Conservation (phyloP, 1,284 basidiomycete species). For the Tranzscheliella williamsii region DNA sequence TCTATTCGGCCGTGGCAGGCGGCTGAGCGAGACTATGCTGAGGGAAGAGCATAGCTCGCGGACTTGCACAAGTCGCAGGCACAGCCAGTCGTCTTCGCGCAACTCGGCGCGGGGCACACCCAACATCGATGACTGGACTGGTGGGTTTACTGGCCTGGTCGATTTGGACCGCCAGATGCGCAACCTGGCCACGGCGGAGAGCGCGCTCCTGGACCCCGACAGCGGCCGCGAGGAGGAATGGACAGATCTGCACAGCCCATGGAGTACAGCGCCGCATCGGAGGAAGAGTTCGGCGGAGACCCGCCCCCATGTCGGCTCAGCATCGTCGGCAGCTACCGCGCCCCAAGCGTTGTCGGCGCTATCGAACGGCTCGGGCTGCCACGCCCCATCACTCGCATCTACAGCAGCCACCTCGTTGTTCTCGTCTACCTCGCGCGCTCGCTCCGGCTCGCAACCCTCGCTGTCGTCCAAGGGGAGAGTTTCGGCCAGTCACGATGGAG, state of each 20-base stretch:
- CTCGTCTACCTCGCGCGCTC: slow-evolving; percentile 20
- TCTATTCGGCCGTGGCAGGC: too few species aligned
- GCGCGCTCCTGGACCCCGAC: too few species aligned
- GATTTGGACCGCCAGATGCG: slow-evolving; percentile 40
- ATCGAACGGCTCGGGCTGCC: too few species aligned
- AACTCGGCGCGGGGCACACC: slow-evolving; percentile 8
- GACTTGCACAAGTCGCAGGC: too few species aligned
- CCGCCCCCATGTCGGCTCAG: too few species aligned
- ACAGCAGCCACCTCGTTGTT: slow-evolving; percentile 12
- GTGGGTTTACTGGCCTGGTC: slow-evolving; percentile 39
- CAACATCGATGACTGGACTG: slow-evolving; percentile 38
- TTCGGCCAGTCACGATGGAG: slow-evolving; percentile 8
- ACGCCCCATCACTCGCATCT: slow-evolving; percentile 5
- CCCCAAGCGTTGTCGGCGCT: too few species aligned
- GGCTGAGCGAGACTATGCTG: too few species aligned
- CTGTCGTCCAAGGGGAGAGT: slow-evolving; percentile 14
- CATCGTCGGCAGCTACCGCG: too few species aligned
- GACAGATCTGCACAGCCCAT: too few species aligned
- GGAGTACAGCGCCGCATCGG: background rate
- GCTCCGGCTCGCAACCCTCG: slow-evolving; percentile 1
- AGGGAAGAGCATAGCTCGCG: too few species aligned
- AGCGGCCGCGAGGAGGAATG: too few species aligned
- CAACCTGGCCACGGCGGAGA: slow-evolving; percentile 30
- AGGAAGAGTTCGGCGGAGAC: too few species aligned
- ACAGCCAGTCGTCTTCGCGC: slow-evolving; percentile 10